These are phyloP conservation scores for Colletotrichum siamense DNA, from an alignment of 2,329 filamentous ascomycete species.

Conservation along the genomic window DNA sequence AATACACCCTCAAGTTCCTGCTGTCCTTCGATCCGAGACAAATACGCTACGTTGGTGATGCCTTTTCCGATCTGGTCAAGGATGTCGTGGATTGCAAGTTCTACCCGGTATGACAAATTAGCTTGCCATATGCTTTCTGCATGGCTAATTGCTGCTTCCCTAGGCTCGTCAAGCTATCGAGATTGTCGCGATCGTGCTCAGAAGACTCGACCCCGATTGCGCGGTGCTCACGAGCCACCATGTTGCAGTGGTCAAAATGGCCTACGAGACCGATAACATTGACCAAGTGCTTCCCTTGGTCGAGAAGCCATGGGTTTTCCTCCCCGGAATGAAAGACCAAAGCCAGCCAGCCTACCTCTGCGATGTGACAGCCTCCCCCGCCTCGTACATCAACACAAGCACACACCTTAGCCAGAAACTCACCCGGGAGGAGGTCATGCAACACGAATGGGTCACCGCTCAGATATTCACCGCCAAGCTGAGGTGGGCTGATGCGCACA, in stretches of 20 bases:
- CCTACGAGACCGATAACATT: conserved; percentile 60
- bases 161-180: conserved; percentile 54
- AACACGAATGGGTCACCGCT: conserved; percentile 71
- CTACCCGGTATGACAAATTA: conserved; percentile 43
- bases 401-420: conserved; percentile 64
- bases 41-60: conserved; percentile 53
- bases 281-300: conserved; percentile 65
- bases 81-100: conserved; percentile 42
- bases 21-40: conserved; percentile 55
- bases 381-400: conserved; percentile 63
- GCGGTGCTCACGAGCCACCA: conserved; percentile 72
- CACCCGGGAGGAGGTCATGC: conserved; percentile 59
- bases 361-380: conserved; percentile 49
- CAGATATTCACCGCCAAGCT: conserved; percentile 66
- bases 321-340: conserved; percentile 53
- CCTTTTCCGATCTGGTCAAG: conserved; percentile 50
- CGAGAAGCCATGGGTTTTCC: conserved; percentile 70
- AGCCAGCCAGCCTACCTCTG: conserved; percentile 46
- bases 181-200: conserved; percentile 57
- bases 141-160: neutral
- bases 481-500: conserved; percentile 67
- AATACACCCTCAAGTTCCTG: conserved; percentile 51
- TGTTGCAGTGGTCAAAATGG: conserved; percentile 61
- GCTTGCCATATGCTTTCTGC: neutral
- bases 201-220: conserved; percentile 70